A percentile compares a stretch with the other conserved stretches of the same genome.
These are phyloP conservation scores for Fraxinus sp. DNA, from an alignment of 305 asterid species.

Conservation along the genomic window DNA sequence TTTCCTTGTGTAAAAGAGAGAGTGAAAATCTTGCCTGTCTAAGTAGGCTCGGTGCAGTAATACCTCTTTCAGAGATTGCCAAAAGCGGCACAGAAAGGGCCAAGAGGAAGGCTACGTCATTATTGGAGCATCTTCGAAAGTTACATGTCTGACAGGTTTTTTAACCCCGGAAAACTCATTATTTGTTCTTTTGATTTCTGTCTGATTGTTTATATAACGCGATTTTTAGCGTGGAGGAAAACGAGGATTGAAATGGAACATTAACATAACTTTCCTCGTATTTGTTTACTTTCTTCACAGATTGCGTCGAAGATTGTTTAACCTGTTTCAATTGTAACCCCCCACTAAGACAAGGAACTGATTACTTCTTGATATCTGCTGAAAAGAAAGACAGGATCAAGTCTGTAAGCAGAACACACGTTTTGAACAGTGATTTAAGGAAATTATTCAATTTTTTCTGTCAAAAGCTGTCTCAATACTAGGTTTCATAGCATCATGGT, in stretches of 20 bases:
- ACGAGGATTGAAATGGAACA: conserved; percentile 19
- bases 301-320: conserved; percentile 25
- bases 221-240: conserved; percentile 37
- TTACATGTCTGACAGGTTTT: conserved; percentile 37
- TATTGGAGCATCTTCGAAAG: conserved; percentile 70
- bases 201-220: conserved; percentile 33
- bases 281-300: conserved; percentile 36
- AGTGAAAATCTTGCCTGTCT: conserved; percentile 58
- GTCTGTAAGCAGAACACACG: background rate
- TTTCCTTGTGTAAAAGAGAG: conserved; percentile 76
- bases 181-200: conserved; percentile 18
- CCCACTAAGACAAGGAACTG: background rate
- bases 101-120: conserved; percentile 67
- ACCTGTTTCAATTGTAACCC: background rate
- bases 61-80: conserved; percentile 67
- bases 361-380: background rate
- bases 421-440: background rate
- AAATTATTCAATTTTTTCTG: background rate
- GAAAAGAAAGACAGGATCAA: background rate
- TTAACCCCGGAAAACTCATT: conserved; percentile 15
- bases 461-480: background rate
- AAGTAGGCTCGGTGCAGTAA: conserved; percentile 67
- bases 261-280: conserved; percentile 20
- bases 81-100: conserved; percentile 81
- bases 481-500: background rate